phyloP scores from a whole-genome alignment of 768 basidiomycete genomes.

The Suillus spraguei region DNA sequence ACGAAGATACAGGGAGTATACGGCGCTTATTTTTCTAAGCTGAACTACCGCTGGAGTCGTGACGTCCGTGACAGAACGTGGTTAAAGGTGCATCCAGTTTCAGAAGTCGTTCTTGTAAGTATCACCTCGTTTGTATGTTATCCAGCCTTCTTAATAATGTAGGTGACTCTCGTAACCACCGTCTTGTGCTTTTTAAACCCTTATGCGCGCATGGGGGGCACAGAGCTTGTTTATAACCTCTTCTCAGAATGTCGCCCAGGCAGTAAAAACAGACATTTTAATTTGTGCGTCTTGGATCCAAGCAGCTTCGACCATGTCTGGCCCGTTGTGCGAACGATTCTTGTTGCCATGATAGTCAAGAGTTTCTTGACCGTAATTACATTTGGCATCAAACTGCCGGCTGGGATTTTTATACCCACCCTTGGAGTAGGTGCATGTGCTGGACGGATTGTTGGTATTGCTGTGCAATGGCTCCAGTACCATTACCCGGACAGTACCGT shows the following conservation, averaged over 20 bases:
- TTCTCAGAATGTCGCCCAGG: constrained; percentile 81
- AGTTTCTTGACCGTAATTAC: constrained; percentile 82
- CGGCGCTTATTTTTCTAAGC: constrained; percentile 89
- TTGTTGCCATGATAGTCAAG: constrained; percentile 82
- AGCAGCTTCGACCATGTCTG: constrained; percentile 55
- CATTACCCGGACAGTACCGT: constrained; percentile 57
- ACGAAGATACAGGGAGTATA: constrained; percentile 71
- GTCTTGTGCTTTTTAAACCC: constrained; percentile 84
- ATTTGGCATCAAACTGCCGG: constrained; percentile 89
- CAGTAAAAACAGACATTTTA: constrained; percentile 55
- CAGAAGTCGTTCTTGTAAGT: constrained; percentile 81
- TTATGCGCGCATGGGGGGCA: constrained; percentile 91
- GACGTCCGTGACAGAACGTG: constrained; percentile 82
- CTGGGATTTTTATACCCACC: constrained; percentile 97
- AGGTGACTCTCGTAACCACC: constrained; percentile 83
- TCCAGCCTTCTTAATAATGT: constrained; percentile 16
- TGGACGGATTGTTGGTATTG: constrained; percentile 83
- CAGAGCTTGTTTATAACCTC: constrained; percentile 91
- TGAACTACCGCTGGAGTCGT: constrained; percentile 89
- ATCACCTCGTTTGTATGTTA: constrained; percentile 6
- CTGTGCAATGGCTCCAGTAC: constrained; percentile 75
- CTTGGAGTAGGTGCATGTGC: constrained; percentile 94
- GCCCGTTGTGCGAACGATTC: constrained; percentile 65
- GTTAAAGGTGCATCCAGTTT: constrained; percentile 75
- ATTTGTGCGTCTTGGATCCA: constrained; percentile 73